Evolutionary conservation across 2,329 filamentous ascomycete genomes (phyloP), one percentile per base, ranked within the genome.

Genomic region (Ophiostoma sp.): DNA sequence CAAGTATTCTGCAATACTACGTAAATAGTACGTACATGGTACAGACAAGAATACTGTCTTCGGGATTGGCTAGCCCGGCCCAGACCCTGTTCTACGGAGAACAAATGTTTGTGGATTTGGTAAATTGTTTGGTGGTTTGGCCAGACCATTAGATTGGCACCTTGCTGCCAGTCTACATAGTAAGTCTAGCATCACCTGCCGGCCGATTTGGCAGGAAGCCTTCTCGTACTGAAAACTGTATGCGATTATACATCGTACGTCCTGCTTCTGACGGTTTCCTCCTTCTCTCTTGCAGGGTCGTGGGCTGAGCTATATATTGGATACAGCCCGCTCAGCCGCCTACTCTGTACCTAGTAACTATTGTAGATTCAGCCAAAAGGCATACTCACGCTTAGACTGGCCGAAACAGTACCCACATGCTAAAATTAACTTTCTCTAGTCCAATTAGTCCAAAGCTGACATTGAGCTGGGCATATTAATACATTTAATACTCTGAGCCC

Each of bases 391-490:
- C 52, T 27, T 57, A n/a, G 17, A 27, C 31, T 57, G 27, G 35
- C 39, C 35, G 15, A 27, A 54, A 67, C 5, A 11, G 57, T 15
- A 23, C 31, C 60, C 20, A 35, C 10, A 31, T 64, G 33, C 60
- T 68, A 66, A 65, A 68, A 68, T 71, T 65, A 68, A 67, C 57
- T 27, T 67, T 39, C 57, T 31, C 69, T 67, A 48, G 52, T 35
- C 60, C 31, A n/a, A 64, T 17, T 36, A 52, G 52, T 57, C 64
- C 52, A 27, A 27, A 27, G 27, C 23, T 33, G 57, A 11, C 27
- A 57, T 48, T 70, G 44, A 39, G 35, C 52, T 3, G 15, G 8
- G n/a, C 15, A 23, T 17, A 17, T 20, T 31, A 31, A 31, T 31
- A 31, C 27, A 31, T 31, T 1, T 27, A 57, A 57, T 57, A 10